A percentile compares a stretch with the other conserved stretches of the same genome.
Conservation (phyloP, 31 red algal species). For the Endocladia muricata region DNA sequence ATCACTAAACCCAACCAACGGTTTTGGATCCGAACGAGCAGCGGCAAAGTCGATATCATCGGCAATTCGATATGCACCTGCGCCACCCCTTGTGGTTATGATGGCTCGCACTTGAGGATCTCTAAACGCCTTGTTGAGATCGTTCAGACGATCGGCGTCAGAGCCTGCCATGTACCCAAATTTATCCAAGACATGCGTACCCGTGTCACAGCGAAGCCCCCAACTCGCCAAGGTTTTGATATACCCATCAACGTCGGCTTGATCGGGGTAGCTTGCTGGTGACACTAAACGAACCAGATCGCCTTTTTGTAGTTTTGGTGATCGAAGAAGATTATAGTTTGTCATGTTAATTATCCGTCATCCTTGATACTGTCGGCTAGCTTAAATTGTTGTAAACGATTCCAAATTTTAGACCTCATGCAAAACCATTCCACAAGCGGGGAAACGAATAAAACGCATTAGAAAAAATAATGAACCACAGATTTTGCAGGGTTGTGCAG, state of each 20-base stretch:
- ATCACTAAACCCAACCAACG: slow-evolving; percentile 1
- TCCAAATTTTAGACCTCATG: too few species aligned
- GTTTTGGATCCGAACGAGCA: not conserved
- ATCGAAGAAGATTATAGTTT: too few species aligned
- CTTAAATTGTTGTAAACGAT: too few species aligned
- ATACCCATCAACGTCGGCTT: not conserved
- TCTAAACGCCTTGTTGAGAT: not conserved
- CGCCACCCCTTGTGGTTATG: slow-evolving; percentile 5
- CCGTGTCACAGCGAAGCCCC: not conserved
- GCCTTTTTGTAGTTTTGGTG: too few species aligned
- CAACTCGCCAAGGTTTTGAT: not conserved
- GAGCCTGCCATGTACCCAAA: slow-evolving; percentile 1
- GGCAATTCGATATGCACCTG: slow-evolving; percentile 13
- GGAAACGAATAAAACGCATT: too few species aligned
- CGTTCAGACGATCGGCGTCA: not conserved
- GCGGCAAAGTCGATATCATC: slow-evolving; percentile 10
- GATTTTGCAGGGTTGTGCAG: too few species aligned
- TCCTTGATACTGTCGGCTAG: too few species aligned
- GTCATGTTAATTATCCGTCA: too few species aligned
- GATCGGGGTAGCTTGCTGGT: too few species aligned
- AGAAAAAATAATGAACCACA: too few species aligned
- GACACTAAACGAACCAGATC: too few species aligned
- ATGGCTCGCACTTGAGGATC: not conserved
- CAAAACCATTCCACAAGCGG: too few species aligned
- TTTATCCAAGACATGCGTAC: slow-evolving; percentile 3